These are phyloP conservation scores for Raffaelea ambrosiae DNA, from an alignment of 2,329 filamentous ascomycete species.

Conservation along the genomic window DNA sequence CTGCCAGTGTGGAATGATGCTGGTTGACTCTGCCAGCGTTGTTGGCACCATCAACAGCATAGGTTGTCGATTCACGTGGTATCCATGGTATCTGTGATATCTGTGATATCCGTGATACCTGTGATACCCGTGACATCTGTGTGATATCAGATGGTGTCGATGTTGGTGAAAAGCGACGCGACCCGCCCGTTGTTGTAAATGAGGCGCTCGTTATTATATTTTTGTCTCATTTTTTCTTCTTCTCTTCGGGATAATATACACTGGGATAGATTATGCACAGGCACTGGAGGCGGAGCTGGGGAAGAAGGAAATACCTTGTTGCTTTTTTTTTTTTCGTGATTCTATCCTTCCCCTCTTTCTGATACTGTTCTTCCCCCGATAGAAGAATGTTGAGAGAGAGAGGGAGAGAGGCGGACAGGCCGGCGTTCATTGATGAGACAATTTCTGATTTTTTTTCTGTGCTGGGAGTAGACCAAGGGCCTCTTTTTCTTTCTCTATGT, in stretches of 20 bases:
- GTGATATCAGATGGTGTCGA: not conserved
- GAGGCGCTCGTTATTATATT: not conserved
- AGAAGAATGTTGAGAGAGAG: not conserved
- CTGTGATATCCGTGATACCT: no score
- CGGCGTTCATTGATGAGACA: no score
- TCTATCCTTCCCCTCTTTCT: not conserved
- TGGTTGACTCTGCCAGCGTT: no score
- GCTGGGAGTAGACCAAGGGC: no score
- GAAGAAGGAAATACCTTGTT: not conserved
- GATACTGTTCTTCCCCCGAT: not conserved
- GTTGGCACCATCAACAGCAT: no score
- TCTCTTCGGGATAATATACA: not conserved
- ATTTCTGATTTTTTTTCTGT: no score
- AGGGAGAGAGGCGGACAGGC: not conserved
- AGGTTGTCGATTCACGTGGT: no score
- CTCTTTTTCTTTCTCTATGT: no score
- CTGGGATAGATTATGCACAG: not conserved
- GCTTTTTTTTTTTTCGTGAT: not conserved
- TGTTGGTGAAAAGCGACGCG: not conserved
- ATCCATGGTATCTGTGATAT: no score
- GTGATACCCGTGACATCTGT: not conserved
- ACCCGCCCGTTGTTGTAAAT: not conserved
- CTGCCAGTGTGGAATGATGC: no score
- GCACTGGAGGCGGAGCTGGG: not conserved
- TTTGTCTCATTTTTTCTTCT: not conserved